phyloP scores from a whole-genome alignment of 257 asterid genomes.

The Solanum bulbocastanum region DNA sequence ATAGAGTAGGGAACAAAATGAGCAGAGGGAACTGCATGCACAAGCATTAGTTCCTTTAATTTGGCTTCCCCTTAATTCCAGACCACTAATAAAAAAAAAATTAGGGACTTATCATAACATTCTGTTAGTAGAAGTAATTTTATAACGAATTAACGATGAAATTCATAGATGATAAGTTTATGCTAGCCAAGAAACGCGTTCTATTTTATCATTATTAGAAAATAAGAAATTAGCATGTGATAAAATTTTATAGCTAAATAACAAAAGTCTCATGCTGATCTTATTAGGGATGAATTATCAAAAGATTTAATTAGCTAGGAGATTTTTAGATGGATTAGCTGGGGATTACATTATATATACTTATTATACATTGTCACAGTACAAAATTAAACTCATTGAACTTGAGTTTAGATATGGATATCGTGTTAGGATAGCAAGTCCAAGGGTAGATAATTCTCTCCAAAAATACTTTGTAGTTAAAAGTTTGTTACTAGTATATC shows the following conservation, averaged over 20 bases:
- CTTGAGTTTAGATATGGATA: background rate
- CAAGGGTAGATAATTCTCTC: background rate
- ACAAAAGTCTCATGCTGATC: no score
- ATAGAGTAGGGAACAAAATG: conserved; percentile 21
- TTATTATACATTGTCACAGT: background rate
- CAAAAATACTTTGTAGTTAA: background rate
- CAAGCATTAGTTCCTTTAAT: background rate
- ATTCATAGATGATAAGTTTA: background rate
- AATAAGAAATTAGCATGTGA: no score
- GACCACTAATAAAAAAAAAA: background rate
- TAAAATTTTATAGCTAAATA: no score
- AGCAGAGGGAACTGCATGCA: conserved; percentile 10
- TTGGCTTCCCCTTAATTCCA: background rate
- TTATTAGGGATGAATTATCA: no score
- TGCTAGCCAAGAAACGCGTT: background rate
- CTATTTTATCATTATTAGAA: no score
- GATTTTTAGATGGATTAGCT: no score
- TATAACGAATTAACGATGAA: background rate
- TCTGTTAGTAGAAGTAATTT: background rate
- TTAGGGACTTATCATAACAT: background rate
- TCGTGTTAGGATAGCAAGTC: background rate
- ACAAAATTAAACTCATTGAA: background rate
- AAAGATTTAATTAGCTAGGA: no score
- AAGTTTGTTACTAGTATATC: background rate
- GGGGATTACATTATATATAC: no score